Conservation (phyloP, 2,329 filamentous ascomycete species). For the Dothiorella sarmentorum region DNA sequence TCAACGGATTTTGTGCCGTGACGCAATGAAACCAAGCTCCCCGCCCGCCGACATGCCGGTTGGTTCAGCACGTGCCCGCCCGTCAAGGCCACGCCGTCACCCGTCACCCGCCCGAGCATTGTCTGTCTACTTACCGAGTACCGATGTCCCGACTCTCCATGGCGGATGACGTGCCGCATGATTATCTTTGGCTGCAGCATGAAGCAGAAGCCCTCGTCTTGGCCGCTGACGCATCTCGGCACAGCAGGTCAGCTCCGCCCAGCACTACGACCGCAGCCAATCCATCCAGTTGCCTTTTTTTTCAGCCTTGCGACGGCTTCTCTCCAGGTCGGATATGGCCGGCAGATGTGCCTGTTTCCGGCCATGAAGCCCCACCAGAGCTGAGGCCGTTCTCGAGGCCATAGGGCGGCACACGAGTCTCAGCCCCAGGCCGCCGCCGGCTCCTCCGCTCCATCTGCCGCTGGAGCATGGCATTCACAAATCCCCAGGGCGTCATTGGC, state of each 20-base stretch:
- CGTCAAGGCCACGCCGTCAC: not conserved
- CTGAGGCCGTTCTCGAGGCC: not conserved
- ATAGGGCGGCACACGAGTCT: not conserved
- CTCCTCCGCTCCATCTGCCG: not conserved
- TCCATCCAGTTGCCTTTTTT: not conserved
- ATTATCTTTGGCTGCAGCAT: no score
- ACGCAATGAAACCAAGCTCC: not conserved
- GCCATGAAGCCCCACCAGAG: not conserved
- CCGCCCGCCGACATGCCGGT: not conserved
- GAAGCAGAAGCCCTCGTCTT: no score
- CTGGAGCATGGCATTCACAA: not conserved
- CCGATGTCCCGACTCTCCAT: no score
- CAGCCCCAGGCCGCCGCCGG: constrained; percentile 1
- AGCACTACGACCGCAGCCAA: not conserved
- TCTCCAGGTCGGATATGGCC: no score
- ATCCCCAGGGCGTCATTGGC: constrained; percentile 1
- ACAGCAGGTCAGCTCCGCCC: constrained; percentile 2
- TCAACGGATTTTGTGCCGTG: constrained; percentile 11
- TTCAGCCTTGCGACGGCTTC: not conserved
- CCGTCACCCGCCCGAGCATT: not conserved
- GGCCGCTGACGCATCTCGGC: no score
- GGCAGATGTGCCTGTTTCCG: not conserved
- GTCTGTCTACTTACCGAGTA: no score
- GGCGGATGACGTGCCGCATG: no score
- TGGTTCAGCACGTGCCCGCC: not conserved